Evolutionary conservation across 768 basidiomycete genomes (phyloP).

Genomic region (Phanerochaete carnosa): DNA sequence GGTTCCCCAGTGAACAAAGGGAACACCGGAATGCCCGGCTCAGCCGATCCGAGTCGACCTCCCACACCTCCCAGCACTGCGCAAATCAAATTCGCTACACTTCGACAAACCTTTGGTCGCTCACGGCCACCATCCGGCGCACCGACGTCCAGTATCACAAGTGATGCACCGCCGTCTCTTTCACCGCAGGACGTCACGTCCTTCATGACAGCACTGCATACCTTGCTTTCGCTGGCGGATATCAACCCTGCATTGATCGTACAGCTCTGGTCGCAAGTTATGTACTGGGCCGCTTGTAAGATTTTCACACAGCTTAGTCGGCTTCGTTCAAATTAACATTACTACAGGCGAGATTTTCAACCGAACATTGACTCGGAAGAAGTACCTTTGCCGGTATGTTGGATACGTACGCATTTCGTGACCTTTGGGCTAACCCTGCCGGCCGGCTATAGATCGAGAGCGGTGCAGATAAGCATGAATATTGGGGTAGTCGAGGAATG

Average conservation of each 20-base stretch:
- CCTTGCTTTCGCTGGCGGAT: conserved; percentile 79
- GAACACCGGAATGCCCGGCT: conserved; percentile 31
- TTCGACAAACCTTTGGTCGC: conserved; percentile 61
- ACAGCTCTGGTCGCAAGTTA: conserved; percentile 96
- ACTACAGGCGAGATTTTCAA: conserved; percentile 78
- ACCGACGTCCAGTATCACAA: conserved; percentile 48
- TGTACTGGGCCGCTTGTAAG: conserved; percentile 96
- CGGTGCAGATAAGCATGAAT: conserved; percentile 88
- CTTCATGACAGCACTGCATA: conserved; percentile 83
- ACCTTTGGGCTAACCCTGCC: neutral
- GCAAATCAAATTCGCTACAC: conserved; percentile 55
- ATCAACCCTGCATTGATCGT: conserved; percentile 86
- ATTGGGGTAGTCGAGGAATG: conserved; percentile 86
- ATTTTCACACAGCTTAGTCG: conserved; percentile 14
- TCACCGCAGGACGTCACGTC: conserved; percentile 58
- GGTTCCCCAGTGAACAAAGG: conserved; percentile 22
- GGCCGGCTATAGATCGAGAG: conserved; percentile 58
- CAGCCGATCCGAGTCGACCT: conserved; percentile 40
- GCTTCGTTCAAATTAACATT: neutral
- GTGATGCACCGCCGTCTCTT: conserved; percentile 35
- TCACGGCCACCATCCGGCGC: conserved; percentile 42
- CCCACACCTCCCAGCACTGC: conserved; percentile 52
- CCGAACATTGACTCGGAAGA: conserved; percentile 84
- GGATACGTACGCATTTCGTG: neutral
- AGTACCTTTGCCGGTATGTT: conserved; percentile 83